Base-by-base conservation (phyloP, 2,329 filamentous ascomycete genomes). In the Nemania bipapillata region DNA sequence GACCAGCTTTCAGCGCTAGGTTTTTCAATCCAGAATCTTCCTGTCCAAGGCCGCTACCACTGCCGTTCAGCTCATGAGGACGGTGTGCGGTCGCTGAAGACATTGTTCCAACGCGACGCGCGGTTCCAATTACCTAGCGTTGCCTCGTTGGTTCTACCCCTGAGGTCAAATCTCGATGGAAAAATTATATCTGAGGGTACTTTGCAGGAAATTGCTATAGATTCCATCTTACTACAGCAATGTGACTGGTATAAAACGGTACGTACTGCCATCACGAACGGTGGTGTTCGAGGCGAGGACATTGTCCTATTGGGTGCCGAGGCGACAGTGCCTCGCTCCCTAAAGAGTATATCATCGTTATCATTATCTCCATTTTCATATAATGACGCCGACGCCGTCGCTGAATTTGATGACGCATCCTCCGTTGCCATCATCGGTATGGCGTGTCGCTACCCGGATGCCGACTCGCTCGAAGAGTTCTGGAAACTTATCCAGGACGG, bases 371-470 rank as follows among this genome's bases (percentile, higher is more conserved):
- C 35, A 8, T 37, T 12, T 37, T 12, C 22, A 20, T 8, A 47
- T 7, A 22, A 22, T 20, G n/a, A 20, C 42, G n/a, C 17, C 42
- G n/a, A 22, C n/a, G n/a, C n/a, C n/a, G n/a, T n/a, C 42, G 42
- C 42, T n/a, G n/a, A 20, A 47, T 45, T 20, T 5, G 40, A 45
- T 6, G 42, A 47, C 42, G 2, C n/a, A 47, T 22, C 42, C 6
- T 7, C 57, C 32, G n/a, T 56, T 7, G 53, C 61, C 22, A 26
- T 64, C 3, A n/a, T 50, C n/a, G 61, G 53, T 22, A 64, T 64
- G 61, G 37, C 52, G 7, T 57, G 61, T 3, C 47, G 26, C 24
- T 57, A 52, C 28, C 61, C 53, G 7, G 53, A 53, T 2, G 61
- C 53, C 1, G 42, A 58, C 28, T 42, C 40, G 5, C 8, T 30